A percentile compares a stretch with the other conserved stretches of the same genome.
These are phyloP conservation scores for Hericium coralloides DNA, from an alignment of 768 basidiomycete species.

Conservation along the genomic window DNA sequence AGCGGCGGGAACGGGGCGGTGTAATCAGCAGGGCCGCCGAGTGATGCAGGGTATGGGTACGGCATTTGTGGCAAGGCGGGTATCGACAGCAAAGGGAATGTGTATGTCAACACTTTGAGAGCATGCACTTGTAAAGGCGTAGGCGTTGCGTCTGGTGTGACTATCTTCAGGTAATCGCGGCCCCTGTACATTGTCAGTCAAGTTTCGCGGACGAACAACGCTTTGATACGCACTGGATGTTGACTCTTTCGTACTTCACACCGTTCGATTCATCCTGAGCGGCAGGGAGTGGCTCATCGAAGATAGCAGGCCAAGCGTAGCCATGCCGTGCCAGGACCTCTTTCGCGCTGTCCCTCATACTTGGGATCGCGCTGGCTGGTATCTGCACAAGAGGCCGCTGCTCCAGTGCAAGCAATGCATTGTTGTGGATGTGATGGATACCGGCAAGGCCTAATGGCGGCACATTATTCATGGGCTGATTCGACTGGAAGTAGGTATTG, in stretches of 20 bases:
- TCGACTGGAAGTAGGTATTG: too few species aligned
- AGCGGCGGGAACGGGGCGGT: not conserved
- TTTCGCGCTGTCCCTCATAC: not conserved
- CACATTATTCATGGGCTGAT: too few species aligned
- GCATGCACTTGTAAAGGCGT: slow-evolving; percentile 11
- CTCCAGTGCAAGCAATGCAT: not conserved
- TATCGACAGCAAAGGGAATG: slow-evolving; percentile 10
- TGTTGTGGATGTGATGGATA: not conserved
- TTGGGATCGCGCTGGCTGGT: not conserved
- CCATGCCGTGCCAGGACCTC: slow-evolving; percentile 24
- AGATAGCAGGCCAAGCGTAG: slow-evolving; percentile 33
- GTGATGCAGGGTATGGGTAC: not conserved
- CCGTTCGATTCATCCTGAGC: slow-evolving; percentile 6
- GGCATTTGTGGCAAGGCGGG: not conserved
- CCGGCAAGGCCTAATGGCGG: too few species aligned
- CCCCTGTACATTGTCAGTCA: slow-evolving; percentile 4
- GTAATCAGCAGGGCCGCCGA: not conserved
- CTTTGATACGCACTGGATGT: slow-evolving; percentile 6
- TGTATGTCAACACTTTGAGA: slow-evolving; percentile 10
- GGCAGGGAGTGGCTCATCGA: slow-evolving; percentile 26
- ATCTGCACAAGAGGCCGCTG: not conserved
- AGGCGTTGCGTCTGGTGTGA: slow-evolving; percentile 8
- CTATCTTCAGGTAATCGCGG: slow-evolving; percentile 11
- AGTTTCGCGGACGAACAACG: not conserved
- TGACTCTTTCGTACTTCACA: slow-evolving; percentile 11